Conservation (phyloP, 2,329 filamentous ascomycete genomes). For the Calonectria montana region DNA sequence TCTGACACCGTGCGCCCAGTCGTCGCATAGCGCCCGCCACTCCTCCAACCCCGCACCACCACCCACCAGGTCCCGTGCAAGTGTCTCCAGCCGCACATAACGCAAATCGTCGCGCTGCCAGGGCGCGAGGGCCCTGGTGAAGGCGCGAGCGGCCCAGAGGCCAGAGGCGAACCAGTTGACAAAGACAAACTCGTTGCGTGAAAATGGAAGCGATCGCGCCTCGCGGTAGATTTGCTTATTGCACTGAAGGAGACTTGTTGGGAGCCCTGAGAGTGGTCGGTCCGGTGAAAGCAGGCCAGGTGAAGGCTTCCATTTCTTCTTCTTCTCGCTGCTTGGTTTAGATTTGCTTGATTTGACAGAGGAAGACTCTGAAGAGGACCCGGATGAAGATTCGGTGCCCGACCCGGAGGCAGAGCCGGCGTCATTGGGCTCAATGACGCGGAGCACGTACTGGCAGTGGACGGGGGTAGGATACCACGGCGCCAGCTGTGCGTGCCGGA, state of each 20-base stretch:
- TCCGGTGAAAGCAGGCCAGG: slow-evolving; percentile 44
- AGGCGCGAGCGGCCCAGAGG: slow-evolving; percentile 53
- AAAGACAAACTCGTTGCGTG: slow-evolving; percentile 59
- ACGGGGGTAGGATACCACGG: slow-evolving; percentile 53
- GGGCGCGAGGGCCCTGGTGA: slow-evolving; percentile 46
- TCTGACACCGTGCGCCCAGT: slow-evolving; percentile 50
- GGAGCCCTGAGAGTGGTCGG: slow-evolving; percentile 53
- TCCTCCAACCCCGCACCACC: slow-evolving; percentile 41
- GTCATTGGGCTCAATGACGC: slow-evolving; percentile 22
- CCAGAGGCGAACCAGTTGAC: slow-evolving; percentile 59
- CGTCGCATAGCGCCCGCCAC: slow-evolving; percentile 52
- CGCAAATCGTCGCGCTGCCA: slow-evolving; percentile 59
- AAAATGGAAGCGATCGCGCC: slow-evolving; percentile 53
- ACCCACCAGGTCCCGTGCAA: slow-evolving; percentile 50
- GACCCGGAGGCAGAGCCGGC: neutral
- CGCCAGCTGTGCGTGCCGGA: slow-evolving; percentile 52
- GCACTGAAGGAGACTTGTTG: slow-evolving; percentile 52
- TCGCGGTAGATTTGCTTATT: slow-evolving; percentile 58
- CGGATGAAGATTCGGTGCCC: neutral
- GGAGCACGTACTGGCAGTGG: slow-evolving; percentile 47
- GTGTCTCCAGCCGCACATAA: slow-evolving; percentile 55
- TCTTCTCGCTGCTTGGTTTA: neutral
- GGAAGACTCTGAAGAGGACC: neutral
- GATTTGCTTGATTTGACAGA: neutral
- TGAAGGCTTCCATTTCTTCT: neutral